Conservation (phyloP, 2,329 filamentous ascomycete species). For the Fusarium falciforme region DNA sequence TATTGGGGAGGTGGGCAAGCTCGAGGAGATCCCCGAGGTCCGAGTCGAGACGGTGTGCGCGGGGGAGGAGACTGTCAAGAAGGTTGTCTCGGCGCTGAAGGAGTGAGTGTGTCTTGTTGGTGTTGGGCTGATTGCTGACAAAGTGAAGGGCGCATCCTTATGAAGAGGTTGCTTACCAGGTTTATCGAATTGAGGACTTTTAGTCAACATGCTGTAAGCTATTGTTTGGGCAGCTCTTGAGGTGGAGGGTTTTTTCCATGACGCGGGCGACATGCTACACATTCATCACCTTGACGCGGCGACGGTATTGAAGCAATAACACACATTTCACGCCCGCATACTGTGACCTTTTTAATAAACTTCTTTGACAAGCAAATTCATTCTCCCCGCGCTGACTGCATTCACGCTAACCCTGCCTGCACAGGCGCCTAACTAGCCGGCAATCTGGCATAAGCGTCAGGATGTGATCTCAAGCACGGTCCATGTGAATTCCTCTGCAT, state of each 20-base stretch:
- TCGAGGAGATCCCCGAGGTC: slow-evolving; percentile 71
- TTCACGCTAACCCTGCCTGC: background rate
- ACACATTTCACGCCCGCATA: background rate
- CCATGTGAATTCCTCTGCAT: background rate
- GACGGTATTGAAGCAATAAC: background rate
- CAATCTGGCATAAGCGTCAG: slow-evolving; percentile 1
- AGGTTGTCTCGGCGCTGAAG: slow-evolving; percentile 73
- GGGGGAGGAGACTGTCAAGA: slow-evolving; percentile 65
- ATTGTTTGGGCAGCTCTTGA: background rate
- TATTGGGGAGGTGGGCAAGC: slow-evolving; percentile 66
- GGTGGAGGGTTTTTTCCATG: background rate
- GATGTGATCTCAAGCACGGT: background rate
- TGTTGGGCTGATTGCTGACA: background rate
- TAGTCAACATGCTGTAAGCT: slow-evolving; percentile 6
- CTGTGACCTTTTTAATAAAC: background rate
- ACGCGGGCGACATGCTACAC: background rate
- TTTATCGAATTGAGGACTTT: slow-evolving; percentile 41
- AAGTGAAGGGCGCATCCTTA: slow-evolving; percentile 45
- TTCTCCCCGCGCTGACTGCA: background rate
- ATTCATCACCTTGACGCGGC: background rate
- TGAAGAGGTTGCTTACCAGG: slow-evolving; percentile 42
- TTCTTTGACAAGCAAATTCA: background rate
- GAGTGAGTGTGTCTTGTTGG: slow-evolving; percentile 53
- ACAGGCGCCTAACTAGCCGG: background rate
- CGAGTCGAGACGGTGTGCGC: slow-evolving; percentile 72